These are phyloP conservation scores for Tetrapisispora phaffii DNA, from an alignment of 805 yeast species.

Conservation along the genomic window DNA sequence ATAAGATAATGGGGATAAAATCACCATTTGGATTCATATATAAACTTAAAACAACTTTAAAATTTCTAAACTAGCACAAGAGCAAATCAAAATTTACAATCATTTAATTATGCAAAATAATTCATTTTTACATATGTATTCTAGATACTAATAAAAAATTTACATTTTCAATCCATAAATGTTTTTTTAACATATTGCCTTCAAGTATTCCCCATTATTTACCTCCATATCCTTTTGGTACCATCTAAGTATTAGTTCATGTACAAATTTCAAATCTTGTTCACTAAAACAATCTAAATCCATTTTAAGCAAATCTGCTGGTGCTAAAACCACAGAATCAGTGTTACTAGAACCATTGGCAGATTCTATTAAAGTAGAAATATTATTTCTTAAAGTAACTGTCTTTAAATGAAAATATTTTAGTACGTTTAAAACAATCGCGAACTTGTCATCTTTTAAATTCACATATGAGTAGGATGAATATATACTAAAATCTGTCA, in stretches of 20 bases:
- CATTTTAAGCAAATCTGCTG: constrained; percentile 15
- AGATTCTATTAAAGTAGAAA: constrained; percentile 11
- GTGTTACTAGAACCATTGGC: constrained; percentile 9
- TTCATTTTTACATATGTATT: neutral
- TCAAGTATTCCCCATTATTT: constrained; percentile 1
- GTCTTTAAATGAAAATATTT: constrained; percentile 17
- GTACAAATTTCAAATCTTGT: constrained; percentile 22
- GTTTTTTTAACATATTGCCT: neutral
- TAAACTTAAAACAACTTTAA: too few relatives aligned
- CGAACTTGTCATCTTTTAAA: constrained; percentile 1
- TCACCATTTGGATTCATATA: too few relatives aligned
- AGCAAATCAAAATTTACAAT: neutral
- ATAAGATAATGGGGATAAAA: too few relatives aligned
- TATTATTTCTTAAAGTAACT: constrained; percentile 7
- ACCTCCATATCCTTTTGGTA: constrained; percentile 11
- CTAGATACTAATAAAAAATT: neutral
- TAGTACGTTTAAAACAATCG: constrained; percentile 5
- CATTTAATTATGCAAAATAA: neutral
- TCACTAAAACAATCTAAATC: constrained; percentile 28
- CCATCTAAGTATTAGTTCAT: constrained; percentile 15
- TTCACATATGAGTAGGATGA: neutral
- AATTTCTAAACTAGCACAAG: neutral
- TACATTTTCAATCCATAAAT: neutral
- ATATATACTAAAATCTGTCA: neutral
- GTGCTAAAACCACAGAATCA: constrained; percentile 11